Evolutionary conservation across 202 grass and related monocot species (phyloP).

Genomic region (Cymbopogon flexuosus): DNA sequence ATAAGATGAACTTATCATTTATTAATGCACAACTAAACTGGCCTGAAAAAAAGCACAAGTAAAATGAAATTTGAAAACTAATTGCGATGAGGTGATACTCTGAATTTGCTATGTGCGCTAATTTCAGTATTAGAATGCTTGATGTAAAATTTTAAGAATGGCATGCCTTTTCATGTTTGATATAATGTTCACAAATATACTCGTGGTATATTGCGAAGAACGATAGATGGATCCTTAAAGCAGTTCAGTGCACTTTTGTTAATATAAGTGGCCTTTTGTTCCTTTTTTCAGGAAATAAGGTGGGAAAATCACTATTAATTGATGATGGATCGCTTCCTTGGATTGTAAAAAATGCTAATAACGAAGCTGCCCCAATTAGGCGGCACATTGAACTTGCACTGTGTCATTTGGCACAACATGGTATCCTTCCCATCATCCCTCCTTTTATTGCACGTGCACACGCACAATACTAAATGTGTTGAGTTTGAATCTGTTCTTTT

Average conservation of each 20-base stretch:
- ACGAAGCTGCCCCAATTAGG: constrained; percentile 94
- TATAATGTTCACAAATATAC: not conserved
- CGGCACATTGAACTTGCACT: constrained; percentile 93
- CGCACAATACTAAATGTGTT: constrained; percentile 11
- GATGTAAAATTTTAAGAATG: not conserved
- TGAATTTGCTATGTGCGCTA: not conserved
- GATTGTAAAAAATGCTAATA: constrained; percentile 96
- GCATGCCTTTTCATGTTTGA: not conserved
- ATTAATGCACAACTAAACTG: not conserved
- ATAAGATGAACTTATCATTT: not conserved
- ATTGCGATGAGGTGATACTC: not conserved
- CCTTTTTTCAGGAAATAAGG: constrained; percentile 61
- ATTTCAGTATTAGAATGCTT: not conserved
- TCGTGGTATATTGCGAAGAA: not conserved
- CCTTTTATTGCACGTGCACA: not conserved
- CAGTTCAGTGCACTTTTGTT: not conserved
- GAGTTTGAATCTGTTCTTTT: constrained; percentile 23
- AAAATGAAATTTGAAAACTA: not conserved
- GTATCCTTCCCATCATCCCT: constrained; percentile 29
- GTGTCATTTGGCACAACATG: constrained; percentile 97
- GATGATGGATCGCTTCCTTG: constrained; percentile 92
- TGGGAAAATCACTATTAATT: constrained; percentile 74
- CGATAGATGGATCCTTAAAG: constrained; percentile 4
- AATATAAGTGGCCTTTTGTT: not conserved
- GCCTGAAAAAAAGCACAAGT: not conserved